phyloP scores from a whole-genome alignment of 768 basidiomycete genomes.

The Fomitopsis serialis region DNA sequence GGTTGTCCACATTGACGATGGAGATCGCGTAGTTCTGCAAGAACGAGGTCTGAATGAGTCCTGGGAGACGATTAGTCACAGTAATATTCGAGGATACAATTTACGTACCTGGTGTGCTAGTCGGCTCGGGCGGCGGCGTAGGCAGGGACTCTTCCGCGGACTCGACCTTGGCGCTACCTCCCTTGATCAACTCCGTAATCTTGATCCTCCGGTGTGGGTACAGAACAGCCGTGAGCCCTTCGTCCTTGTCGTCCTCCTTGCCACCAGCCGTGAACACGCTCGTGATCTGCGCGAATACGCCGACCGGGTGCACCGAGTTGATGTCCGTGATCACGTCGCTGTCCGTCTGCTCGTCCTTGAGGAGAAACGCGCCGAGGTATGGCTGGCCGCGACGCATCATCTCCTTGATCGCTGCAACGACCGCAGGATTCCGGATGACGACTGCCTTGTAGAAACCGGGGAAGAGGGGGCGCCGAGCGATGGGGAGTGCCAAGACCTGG shows the following conservation, averaged over 20 bases:
- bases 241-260: constrained; percentile 73
- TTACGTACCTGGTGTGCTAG: not conserved
- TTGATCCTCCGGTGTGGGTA: constrained; percentile 90
- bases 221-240: constrained; percentile 89
- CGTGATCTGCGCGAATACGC: constrained; percentile 96
- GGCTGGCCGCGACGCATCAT: constrained; percentile 97
- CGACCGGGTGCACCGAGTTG: constrained; percentile 85
- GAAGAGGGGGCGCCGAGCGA: constrained; percentile 91
- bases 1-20: constrained; percentile 83
- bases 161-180: constrained; percentile 29
- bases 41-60: constrained; percentile 78
- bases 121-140: constrained; percentile 26
- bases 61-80: constrained; percentile 24
- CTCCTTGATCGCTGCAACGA: constrained; percentile 91
- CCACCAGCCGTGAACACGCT: constrained; percentile 73
- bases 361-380: constrained; percentile 92
- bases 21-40: constrained; percentile 79
- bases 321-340: constrained; percentile 88
- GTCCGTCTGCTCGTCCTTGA: constrained; percentile 91
- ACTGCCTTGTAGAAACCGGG: constrained; percentile 99
- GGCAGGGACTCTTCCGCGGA: constrained; percentile 35
- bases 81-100: not conserved
- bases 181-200: constrained; percentile 82
- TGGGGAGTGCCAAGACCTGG: constrained; percentile 91
- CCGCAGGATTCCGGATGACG: constrained; percentile 83